Percentiles rank a stretch among this genome's conserved stretches.
These are phyloP conservation scores for Calycina marina DNA, from an alignment of 2,329 filamentous ascomycete genomes.

Conservation along the genomic window DNA sequence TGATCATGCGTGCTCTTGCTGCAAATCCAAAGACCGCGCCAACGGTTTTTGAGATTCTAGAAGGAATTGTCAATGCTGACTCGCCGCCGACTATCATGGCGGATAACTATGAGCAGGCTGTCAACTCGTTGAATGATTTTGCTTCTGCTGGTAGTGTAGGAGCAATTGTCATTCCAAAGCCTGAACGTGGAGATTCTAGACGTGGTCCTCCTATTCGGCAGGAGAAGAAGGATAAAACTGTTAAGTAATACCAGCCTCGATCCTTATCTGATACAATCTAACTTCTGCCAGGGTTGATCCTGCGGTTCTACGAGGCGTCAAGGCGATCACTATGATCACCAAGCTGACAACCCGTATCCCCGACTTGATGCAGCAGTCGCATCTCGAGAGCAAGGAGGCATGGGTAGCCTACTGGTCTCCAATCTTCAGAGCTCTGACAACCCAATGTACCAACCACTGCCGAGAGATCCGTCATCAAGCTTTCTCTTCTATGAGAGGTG, in stretches of 20 bases:
- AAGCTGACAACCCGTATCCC: constrained; percentile 71
- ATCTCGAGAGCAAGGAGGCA: constrained; percentile 77
- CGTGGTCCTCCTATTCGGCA: constrained; percentile 31
- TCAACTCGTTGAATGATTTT: constrained; percentile 77
- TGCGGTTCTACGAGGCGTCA: constrained; percentile 60
- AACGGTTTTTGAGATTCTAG: constrained; percentile 75
- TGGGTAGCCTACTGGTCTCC: constrained; percentile 98
- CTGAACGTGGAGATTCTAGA: constrained; percentile 38
- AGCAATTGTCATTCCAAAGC: constrained; percentile 52
- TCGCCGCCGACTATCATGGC: constrained; percentile 71
- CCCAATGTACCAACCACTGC: constrained; percentile 87
- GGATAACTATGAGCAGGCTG: constrained; percentile 86
- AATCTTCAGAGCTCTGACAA: constrained; percentile 76
- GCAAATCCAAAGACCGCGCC: constrained; percentile 54
- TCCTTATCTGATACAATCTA: constrained; percentile 7
- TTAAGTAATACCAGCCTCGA: constrained; percentile 30
- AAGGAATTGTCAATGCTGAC: constrained; percentile 54
- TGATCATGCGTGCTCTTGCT: constrained; percentile 65
- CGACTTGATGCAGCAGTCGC: constrained; percentile 78
- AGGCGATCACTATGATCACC: constrained; percentile 70
- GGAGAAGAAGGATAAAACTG: constrained; percentile 26
- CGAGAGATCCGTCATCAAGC: constrained; percentile 84
- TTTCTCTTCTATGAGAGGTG: constrained; percentile 71
- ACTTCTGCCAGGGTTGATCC: constrained; percentile 44
- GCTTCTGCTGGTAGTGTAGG: constrained; percentile 68